Evolutionary conservation across 805 yeast genomes (phyloP), one percentile per base, ranked within the genome.

Genomic region (Hanseniaspora occidentalis): DNA sequence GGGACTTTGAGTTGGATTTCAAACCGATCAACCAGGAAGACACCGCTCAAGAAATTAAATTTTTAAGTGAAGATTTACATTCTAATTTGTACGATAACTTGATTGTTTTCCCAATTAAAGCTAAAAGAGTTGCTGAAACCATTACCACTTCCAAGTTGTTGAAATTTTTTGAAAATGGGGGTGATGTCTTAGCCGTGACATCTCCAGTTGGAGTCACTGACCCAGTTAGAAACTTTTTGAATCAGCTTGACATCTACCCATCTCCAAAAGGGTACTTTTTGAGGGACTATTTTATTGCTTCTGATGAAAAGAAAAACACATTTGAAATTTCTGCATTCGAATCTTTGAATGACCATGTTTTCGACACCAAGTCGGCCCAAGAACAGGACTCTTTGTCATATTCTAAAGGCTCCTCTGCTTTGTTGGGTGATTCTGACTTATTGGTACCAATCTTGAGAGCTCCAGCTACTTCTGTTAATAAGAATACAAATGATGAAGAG

Each of bases 171-270:
- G 58, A 58, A 46, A 67, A 64, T 11, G 84, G 89, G 36, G 96
- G 96, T 45, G 82, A 86, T 55, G 56, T 92, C 7, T 52, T 92
- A 14, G 72, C 78, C 11, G 65, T 84, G 11, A 70, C 80, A 0
- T 61, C 70, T 29, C 71, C 78, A 18, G 47, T 50, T 7, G 73
- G 71, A 14, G 52, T 69, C 13, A 74, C 79, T 31, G 84, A 81
- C 20, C 72, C 79, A 16, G 61, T 81, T 25, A 74, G 84, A 45
- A 63, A 71, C 2, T 79, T 81, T 51, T 70, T 84, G 47, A 74
- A 77, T 51, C 85, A 88, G 56, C 61, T 88, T 47, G 98, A 96
- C 24, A 77, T 92, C 39, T 73, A 67, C 51, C 83, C 96, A 43
- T 72, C 92, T 37, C 94, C 95, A 43, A 81, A 75, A 54, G 79